Base-by-base conservation (phyloP, 306 rosid species). In the Vigna reflexopilosa region DNA sequence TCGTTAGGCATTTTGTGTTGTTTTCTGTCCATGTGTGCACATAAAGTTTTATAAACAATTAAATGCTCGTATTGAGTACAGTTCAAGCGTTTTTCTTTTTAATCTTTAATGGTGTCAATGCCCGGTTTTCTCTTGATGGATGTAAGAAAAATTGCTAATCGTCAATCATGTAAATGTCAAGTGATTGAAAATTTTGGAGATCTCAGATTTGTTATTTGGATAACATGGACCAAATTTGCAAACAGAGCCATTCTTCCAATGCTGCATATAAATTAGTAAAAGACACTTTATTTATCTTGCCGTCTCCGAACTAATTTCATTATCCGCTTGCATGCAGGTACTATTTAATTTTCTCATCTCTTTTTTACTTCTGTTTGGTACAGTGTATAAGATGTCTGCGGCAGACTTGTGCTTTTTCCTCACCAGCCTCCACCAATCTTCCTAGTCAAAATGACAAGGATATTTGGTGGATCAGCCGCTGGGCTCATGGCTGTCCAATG, bases 321-420 rank as follows among this genome's bases (percentile, higher is more conserved):
- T 48, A 54, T 61, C 24, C 50, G 12, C 54, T 24, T 54, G 36
- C 61, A 34, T 13, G 19, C 22, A 65, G 62, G 54, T 57, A 40
- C 14, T 78, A 63, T 67, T 67, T 16, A 51, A 65, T 40, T 63
- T 64, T 64, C 83, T 72, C 62, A 30, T 40, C 22, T 52, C 30
- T 10, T 4, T 71, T 75, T 78, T 67, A 15, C 65, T 49, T 70
- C 8, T 47, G 57, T 26, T 47, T 77, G 82, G 73, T 85, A 87
- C 91, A 92, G 98, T 95, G 98, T 85, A 91, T 95, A 85, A 83
- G 98, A 85, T 95, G 98, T 81, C 77, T 91, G 85, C 85, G 98
- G 88, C 98, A 95, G 86, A 95, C 98, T 45, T 91, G 92, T 34
- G 97, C 98, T 70, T 92, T 95, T 82, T 80, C 90, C 59, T 88